Evolutionary conservation across 1,284 basidiomycete genomes (phyloP), one percentile per base, ranked within the genome.

Genomic region (Puccinia novopanici): DNA sequence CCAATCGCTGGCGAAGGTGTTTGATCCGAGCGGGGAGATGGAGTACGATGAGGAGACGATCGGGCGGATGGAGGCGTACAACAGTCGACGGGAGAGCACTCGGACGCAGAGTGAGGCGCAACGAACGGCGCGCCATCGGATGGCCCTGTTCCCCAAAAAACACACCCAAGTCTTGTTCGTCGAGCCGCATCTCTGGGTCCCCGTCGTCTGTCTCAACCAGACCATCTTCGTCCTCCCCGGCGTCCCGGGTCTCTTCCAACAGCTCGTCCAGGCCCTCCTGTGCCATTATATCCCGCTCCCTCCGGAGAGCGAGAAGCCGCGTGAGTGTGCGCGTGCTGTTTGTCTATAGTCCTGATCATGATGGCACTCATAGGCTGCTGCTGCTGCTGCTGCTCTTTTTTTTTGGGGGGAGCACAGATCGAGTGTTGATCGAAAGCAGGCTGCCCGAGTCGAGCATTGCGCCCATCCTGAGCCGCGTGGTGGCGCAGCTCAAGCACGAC

Each of bases 401-500:
- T 22, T 37, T 57, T n/a, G 13, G 2, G n/a, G 40, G 40, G 13
- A 65, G 19, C n/a, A n/a, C 37, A 70, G 52, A 45, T 30, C 82
- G 85, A 13, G 45, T 83, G 13, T 81, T 85, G 5, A 81, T 83
- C 52, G 79, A 84, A 82, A 93, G 92, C 42, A 78, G 55, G 9
- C 88, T 91, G 57, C 91, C 93, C 0, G 95, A 98, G 87, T 93
- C 92, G 2, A 90, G 90, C 81, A 97, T 98, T 80, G 92, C 93
- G 2, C 94, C 95, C 0, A 96, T 91, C 87, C 89, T 98, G 48
- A 92, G 92, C 0, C 87, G 89, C 19, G 88, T 98, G 0, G 92
- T 93, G 84, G 88, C n/a, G 30, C 90, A 92, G 65, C 89, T 94
- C 40, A 61, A 72, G 68, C 8, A 19, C 75, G 86, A 83, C 93